Conservation (phyloP, 2,329 filamentous ascomycete species). For the Fusarium citri region DNA sequence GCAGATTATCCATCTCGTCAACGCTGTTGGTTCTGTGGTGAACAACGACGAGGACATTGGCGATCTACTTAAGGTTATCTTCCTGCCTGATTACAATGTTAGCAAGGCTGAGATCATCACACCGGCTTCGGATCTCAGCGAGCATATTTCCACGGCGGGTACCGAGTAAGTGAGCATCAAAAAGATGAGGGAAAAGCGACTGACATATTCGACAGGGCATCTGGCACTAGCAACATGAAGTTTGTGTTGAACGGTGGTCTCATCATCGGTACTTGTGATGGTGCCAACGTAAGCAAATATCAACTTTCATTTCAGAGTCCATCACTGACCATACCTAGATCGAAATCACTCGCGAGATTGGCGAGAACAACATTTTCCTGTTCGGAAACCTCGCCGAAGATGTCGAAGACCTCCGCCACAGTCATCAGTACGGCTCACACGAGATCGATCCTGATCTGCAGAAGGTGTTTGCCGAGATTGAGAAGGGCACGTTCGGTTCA, state of each 20-base stretch:
- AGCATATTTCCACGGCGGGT: slow-evolving; percentile 98
- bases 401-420: slow-evolving; percentile 93
- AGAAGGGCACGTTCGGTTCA: slow-evolving; percentile 83
- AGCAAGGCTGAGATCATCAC: slow-evolving; percentile 98
- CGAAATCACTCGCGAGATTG: slow-evolving; percentile 96
- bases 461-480: slow-evolving; percentile 87
- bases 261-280: slow-evolving; percentile 97
- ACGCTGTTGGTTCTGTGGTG: slow-evolving; percentile 87
- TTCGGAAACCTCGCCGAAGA: slow-evolving; percentile 97
- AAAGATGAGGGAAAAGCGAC: neutral
- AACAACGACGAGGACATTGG: slow-evolving; percentile 94
- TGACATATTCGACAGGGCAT: slow-evolving; percentile 56
- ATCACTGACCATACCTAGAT: slow-evolving; percentile 58
- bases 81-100: slow-evolving; percentile 98
- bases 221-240: slow-evolving; percentile 98
- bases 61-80: slow-evolving; percentile 95
- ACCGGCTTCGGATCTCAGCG: slow-evolving; percentile 94
- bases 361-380: slow-evolving; percentile 97
- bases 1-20: slow-evolving; percentile 97
- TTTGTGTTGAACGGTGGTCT: slow-evolving; percentile 97
- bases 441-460: slow-evolving; percentile 79
- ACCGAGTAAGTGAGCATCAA: slow-evolving; percentile 73
- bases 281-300: slow-evolving; percentile 73
- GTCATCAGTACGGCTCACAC: slow-evolving; percentile 86
- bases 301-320: neutral